Base-by-base conservation (phyloP, 75 land plant genomes). In the Sequoiadendron giganteum region DNA sequence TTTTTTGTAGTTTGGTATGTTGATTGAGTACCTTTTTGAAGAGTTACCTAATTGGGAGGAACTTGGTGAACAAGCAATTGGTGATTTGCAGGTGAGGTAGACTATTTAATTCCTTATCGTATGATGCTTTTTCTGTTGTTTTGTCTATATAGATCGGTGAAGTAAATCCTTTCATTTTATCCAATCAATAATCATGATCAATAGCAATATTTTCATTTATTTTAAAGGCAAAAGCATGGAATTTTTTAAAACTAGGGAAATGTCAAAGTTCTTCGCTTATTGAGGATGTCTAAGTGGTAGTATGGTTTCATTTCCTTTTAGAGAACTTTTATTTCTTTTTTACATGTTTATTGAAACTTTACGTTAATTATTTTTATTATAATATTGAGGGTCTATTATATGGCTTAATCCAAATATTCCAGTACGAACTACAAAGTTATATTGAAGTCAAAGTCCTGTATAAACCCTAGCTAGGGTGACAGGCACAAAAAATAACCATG, bases 21-120 rank as follows among this genome's bases (percentile, higher is more conserved):
- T 98, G 92, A 98, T 98, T 89, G 95, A 97, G 86, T 94, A 90
- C 56, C 94, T 98, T 0, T 98, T 98, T 90, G 96, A 98, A 65
- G 88, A 94, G 87, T 92, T 95, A 83, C 99, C 99, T 3, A 92
- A 97, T 77, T 97, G 94, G 97, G 97, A 98, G 93, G 95, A 94
- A 86, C 89, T 79, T 16, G 93, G 89, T 73, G 96, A 95, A 10
- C 92, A 92, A 87, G 97, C 97, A 47, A 94, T 98, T 91, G 96
- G 96, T 77, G 97, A 96, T 86, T 91, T 98, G 13, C 97, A 97
- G 97, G 99, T 96, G 65, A 90, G 90, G 30, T 36, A 9, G 39
- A 54, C 25, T 36, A 73, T 40, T 48, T 78, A 76, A 28, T 43
- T 8, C 34, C 32, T 52, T 88, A 10, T 10, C 49, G 34, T 19